Conservation (phyloP, 1,284 basidiomycete genomes). For the Irpex lacteus region DNA sequence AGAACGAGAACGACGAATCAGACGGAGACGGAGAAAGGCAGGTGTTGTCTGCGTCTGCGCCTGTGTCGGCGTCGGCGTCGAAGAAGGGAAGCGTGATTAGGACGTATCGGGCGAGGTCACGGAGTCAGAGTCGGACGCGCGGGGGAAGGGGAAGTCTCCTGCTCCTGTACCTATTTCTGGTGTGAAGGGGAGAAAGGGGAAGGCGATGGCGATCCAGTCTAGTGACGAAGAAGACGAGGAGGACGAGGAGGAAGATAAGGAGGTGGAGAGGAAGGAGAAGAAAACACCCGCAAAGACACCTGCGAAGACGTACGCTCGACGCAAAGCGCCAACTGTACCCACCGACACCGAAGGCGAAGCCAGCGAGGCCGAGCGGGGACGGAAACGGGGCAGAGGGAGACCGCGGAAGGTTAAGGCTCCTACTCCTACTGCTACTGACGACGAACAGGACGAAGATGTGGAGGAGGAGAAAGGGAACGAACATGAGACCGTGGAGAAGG, state of each 20-base stretch:
- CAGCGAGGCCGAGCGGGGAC: background rate
- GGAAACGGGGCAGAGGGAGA: background rate
- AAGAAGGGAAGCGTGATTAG: slow-evolving; percentile 10
- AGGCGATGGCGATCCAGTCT: background rate
- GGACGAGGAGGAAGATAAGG: too few relatives aligned
- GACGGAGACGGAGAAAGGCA: too few relatives aligned
- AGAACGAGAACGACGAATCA: too few relatives aligned
- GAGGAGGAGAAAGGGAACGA: too few relatives aligned
- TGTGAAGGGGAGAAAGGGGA: too few relatives aligned
- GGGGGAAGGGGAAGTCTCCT: too few relatives aligned
- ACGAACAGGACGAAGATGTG: too few relatives aligned
- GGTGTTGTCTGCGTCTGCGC: background rate
- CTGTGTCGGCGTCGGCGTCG: background rate
- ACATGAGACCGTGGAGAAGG: too few relatives aligned
- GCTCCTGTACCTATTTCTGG: too few relatives aligned
- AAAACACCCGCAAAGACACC: too few relatives aligned
- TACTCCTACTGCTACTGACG: background rate
- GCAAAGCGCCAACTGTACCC: background rate
- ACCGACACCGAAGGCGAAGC: slow-evolving; percentile 3
- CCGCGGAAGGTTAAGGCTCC: background rate
- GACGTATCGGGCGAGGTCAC: slow-evolving; percentile 16
- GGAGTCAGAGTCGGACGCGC: slow-evolving; percentile 10
- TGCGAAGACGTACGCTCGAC: background rate
- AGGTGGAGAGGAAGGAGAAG: too few relatives aligned
- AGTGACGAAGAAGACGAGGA: background rate